Conservation (phyloP, 345 rosid genomes). For the Ceriops decandra region DNA sequence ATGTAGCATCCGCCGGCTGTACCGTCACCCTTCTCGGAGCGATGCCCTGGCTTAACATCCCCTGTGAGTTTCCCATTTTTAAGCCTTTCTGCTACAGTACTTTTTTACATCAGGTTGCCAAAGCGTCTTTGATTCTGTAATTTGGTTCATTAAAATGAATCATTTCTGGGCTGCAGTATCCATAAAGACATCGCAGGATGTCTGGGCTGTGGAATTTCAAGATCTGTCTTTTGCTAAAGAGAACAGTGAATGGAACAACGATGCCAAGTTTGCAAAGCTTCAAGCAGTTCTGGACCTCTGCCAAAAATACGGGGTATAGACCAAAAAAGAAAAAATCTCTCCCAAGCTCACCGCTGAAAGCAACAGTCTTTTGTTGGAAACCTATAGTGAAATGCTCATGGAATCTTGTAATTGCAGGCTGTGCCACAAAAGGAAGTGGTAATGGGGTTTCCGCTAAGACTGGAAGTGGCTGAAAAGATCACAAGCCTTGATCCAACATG, state of each 20-base stretch:
- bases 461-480: constrained; percentile 29
- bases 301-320: constrained; percentile 29
- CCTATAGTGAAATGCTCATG: background rate
- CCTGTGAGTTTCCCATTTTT: constrained; percentile 25
- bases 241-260: constrained; percentile 26
- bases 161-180: constrained; percentile 26
- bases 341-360: background rate
- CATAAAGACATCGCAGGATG: constrained; percentile 33
- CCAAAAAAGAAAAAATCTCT: background rate
- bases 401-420: constrained; percentile 18
- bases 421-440: constrained; percentile 40
- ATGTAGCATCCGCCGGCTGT: constrained; percentile 26
- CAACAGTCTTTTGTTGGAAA: too few species aligned
- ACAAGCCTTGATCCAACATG: constrained; percentile 40
- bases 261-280: constrained; percentile 33
- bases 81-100: background rate
- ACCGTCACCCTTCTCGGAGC: constrained; percentile 41
- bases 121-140: too few species aligned
- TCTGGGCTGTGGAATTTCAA: constrained; percentile 42
- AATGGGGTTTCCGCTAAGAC: constrained; percentile 43
- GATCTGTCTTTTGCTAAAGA: constrained; percentile 24
- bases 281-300: constrained; percentile 39
- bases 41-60: constrained; percentile 53
- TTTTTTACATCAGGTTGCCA: too few species aligned
- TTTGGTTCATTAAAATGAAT: too few species aligned